Evolutionary conservation across 2,329 filamentous ascomycete genomes (phyloP).

Genomic region (Cladosporium sp.): DNA sequence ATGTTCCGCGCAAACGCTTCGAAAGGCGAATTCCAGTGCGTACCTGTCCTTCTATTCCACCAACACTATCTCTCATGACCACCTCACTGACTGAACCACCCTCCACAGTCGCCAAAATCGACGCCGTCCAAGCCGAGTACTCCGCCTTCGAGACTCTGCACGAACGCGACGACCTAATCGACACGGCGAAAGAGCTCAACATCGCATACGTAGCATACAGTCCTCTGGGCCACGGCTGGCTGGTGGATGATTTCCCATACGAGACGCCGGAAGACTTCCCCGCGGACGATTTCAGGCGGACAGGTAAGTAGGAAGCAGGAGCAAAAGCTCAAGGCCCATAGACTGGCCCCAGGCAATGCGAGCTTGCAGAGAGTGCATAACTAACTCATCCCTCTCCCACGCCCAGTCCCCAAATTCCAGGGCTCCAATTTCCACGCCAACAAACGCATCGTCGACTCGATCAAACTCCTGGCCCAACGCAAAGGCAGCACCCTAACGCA

Average conservation of each 20-base stretch:
- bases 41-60: conserved; percentile 25
- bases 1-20: conserved; percentile 46
- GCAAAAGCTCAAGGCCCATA: no score
- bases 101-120: conserved; percentile 36
- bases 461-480: conserved; percentile 55
- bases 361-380: no score
- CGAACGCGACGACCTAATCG: conserved; percentile 32
- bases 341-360: no score
- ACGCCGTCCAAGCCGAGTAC: conserved; percentile 52
- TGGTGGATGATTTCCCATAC: conserved; percentile 46
- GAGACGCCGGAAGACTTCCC: conserved; percentile 19
- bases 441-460: conserved; percentile 54
- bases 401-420: conserved; percentile 56
- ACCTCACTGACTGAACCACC: neutral
- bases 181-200: conserved; percentile 45
- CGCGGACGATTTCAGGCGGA: conserved; percentile 38
- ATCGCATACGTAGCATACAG: conserved; percentile 68
- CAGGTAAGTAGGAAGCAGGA: no score
- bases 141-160: conserved; percentile 37
- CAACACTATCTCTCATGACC: neutral
- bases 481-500: conserved; percentile 59
- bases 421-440: conserved; percentile 62
- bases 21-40: conserved; percentile 33
- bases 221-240: conserved; percentile 58
- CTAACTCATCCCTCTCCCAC: no score